These are phyloP conservation scores for Clarireedia sp. DNA, from an alignment of 2,329 filamentous ascomycete genomes.

Conservation along the genomic window DNA sequence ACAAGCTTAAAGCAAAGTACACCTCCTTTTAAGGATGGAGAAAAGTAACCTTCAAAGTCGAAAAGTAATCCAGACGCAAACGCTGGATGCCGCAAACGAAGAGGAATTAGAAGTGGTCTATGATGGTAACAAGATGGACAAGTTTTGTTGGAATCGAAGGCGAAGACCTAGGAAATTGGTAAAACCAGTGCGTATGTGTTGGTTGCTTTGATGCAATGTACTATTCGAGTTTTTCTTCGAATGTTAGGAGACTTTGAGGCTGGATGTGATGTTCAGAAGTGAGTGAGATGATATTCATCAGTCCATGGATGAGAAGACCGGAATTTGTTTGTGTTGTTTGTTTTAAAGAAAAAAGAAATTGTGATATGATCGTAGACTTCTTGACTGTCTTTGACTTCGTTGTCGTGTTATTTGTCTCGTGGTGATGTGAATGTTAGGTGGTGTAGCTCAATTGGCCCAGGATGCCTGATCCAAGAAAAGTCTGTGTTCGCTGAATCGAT, in stretches of 20 bases:
- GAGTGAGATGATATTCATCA: too few relatives aligned
- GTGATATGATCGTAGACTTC: too few relatives aligned
- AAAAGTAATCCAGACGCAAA: background rate
- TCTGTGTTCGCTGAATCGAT: slow-evolving; percentile 12
- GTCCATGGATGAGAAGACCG: too few relatives aligned
- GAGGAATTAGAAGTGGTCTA: slow-evolving; percentile 3
- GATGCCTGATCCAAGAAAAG: slow-evolving; percentile 28
- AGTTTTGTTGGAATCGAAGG: background rate
- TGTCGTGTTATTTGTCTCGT: slow-evolving; percentile 18
- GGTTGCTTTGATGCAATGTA: background rate
- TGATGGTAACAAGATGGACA: background rate
- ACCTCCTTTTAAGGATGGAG: background rate
- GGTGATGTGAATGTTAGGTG: slow-evolving; percentile 10
- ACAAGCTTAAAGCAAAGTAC: too few relatives aligned
- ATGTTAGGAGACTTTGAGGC: too few relatives aligned
- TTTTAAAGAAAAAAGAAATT: too few relatives aligned
- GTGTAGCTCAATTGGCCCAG: slow-evolving; percentile 20
- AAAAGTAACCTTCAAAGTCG: background rate
- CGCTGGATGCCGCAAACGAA: background rate
- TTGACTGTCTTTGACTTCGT: too few relatives aligned
- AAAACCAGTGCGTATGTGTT: background rate
- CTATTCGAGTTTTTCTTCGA: too few relatives aligned
- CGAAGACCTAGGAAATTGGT: background rate
- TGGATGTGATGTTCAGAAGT: too few relatives aligned
- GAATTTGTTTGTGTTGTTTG: too few relatives aligned